Evolutionary conservation across 192 early-diverging fungal genomes (phyloP), one percentile per base, ranked within the genome.

Genomic region (Rhizoclosmatium globosum): DNA sequence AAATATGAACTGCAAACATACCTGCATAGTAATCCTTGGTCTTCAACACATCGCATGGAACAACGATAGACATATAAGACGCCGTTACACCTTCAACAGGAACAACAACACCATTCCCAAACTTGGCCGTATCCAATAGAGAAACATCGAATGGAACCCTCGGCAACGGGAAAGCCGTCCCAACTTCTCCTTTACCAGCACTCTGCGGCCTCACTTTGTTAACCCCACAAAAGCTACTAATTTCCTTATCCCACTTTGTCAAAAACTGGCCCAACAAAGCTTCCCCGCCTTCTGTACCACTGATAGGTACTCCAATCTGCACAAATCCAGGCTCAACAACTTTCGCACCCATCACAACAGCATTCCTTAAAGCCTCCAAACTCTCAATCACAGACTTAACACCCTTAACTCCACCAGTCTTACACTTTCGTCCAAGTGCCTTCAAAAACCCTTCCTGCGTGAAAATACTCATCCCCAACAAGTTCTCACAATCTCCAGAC

Each of bases 381-480:
- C 62, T 9, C 1, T 76, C 74, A n/a, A 76, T 46, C 31, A 76
- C 50, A 21, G 23, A 48, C 65, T 78, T 78, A 1, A 72, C 6
- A 38, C 68, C 78, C 39, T 48, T 64, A 45, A 73, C 7, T 38
- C 31, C 82, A 73, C 74, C 60, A 38, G 23, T 31, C 76, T 73
- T 89, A 83, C 56, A 83, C 65, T 56, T 77, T 77, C 44, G 82
- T 82, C 43, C 91, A 45, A 9, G 93, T 21, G 75, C 59, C 72
- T 87, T 88, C 56, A 94, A 80, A 80, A 94, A 90, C 1, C 73
- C 64, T 68, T 92, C 91, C 64, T 95, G 94, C 23, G 81, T 85
- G 80, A 95, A 93, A 7, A 93, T 71, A 46, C 89, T 89, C 56
- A 92, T 89, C 38, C 87, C 86, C 66, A 85, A 82, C 50, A 91